These are phyloP conservation scores for Chalciporus sp. DNA, from an alignment of 1,284 basidiomycete genomes.

Conservation along the genomic window DNA sequence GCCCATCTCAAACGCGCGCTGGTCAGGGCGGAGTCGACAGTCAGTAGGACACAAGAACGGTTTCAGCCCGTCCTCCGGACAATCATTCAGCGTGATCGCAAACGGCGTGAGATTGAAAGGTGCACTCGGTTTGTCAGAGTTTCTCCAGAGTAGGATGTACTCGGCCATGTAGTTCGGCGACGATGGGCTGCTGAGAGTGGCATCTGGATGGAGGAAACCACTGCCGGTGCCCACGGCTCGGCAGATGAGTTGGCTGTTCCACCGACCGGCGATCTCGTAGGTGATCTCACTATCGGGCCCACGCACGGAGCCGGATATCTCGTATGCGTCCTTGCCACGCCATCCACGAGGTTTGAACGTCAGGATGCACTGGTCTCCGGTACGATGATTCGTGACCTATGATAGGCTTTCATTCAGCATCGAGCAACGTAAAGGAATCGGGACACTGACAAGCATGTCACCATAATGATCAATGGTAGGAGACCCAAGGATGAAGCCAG, in stretches of 20 bases:
- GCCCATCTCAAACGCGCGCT: slow-evolving; percentile 94
- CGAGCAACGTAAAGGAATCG: neutral
- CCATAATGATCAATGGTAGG: slow-evolving; percentile 98
- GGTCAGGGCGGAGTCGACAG: slow-evolving; percentile 91
- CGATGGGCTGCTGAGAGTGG: slow-evolving; percentile 47
- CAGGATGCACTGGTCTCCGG: slow-evolving; percentile 85
- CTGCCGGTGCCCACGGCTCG: slow-evolving; percentile 68
- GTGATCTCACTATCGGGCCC: slow-evolving; percentile 66
- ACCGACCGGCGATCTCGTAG: slow-evolving; percentile 94
- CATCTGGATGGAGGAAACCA: slow-evolving; percentile 78
- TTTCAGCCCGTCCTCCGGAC: slow-evolving; percentile 66
- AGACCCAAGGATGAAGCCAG: slow-evolving; percentile 91
- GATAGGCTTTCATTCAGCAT: neutral
- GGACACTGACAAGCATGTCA: slow-evolving; percentile 79
- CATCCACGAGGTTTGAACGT: slow-evolving; percentile 97
- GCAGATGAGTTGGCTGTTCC: slow-evolving; percentile 94
- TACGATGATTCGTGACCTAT: slow-evolving; percentile 89
- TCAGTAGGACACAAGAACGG: slow-evolving; percentile 89
- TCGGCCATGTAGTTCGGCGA: slow-evolving; percentile 57
- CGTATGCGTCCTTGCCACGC: slow-evolving; percentile 89
- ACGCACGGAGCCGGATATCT: slow-evolving; percentile 87
- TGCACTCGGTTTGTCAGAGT: slow-evolving; percentile 81
- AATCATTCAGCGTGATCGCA: slow-evolving; percentile 89
- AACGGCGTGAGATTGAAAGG: slow-evolving; percentile 97
- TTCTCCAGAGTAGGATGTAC: slow-evolving; percentile 90